phyloP scores from a whole-genome alignment of 805 yeast species.

The Saccharomycopsis javanensis region DNA sequence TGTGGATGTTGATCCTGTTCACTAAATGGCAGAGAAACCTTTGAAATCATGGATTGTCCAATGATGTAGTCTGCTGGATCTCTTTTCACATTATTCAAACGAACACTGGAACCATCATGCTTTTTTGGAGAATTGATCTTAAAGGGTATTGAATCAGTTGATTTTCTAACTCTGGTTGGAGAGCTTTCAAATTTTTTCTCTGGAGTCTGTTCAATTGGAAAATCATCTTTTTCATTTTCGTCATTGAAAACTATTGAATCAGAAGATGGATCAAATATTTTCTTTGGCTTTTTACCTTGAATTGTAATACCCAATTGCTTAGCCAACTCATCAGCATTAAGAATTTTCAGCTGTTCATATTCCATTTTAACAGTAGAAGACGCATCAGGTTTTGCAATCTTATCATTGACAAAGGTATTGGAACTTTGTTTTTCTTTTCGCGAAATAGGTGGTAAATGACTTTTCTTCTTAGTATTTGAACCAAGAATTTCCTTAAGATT shows the following conservation, averaged over 20 bases:
- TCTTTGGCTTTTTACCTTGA: constrained; percentile 11
- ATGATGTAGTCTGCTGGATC: not conserved
- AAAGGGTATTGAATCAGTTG: no score
- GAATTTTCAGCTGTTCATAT: not conserved
- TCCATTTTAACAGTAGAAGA: not conserved
- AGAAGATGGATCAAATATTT: constrained; percentile 5
- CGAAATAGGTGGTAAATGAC: not conserved
- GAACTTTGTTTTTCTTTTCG: not conserved
- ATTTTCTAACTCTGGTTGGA: not conserved
- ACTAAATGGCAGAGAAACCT: not conserved
- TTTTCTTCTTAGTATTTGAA: constrained; percentile 1
- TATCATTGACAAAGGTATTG: not conserved
- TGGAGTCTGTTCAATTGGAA: not conserved
- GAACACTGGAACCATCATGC: not conserved
- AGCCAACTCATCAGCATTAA: constrained; percentile 14
- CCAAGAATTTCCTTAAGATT: constrained; percentile 4
- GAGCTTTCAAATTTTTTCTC: not conserved
- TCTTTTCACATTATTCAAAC: not conserved
- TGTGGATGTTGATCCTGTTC: not conserved
- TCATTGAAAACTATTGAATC: not conserved
- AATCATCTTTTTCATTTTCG: not conserved
- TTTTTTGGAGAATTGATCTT: not conserved
- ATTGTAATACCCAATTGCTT: constrained; percentile 14
- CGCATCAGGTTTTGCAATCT: not conserved
- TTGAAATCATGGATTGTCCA: not conserved